Evolutionary conservation across 495 filamentous ascomycete species (phyloP), one percentile per base, ranked within the genome.

Genomic region (Podospora pseudocomata): DNA sequence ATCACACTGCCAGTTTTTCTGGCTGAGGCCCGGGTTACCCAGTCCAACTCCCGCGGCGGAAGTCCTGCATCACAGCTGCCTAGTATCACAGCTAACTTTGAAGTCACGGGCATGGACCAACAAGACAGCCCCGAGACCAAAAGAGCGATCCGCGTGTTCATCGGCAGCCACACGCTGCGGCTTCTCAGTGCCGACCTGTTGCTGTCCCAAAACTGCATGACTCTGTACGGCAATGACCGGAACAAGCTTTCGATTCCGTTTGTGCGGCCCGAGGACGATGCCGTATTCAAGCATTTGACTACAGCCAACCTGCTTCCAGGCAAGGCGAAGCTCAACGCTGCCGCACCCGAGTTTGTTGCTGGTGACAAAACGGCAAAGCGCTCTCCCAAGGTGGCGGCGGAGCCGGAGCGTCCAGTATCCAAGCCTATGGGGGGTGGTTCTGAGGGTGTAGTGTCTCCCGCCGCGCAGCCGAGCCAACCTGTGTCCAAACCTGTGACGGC

Each of bases 171-270:
- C 75, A 84, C 92, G 30, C 83, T 99, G 63, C 88, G 94, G 63
- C 84, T 91, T 32, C 91, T 96, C 76, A 94, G 90, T 73, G 94
- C 93, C 26, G 96, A 99, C 76, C 85, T 99, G 30, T 79, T 97
- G 13, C 93, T 99, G 74, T 97, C 95, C 0, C 90, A 93, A 67
- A 96, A 96, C 70, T 87, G 88, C 67, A 85, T 99, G 76, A 90
- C 91, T 0, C 83, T 98, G 58, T 92, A 93, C 69, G 92, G 94
- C 73, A 91, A 94, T 73, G 91, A 94, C 32, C 85, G 91, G 54
- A 91, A 91, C 76, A 96, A 95, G 70, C 80, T 99, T n/a, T 93
- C 90, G 20, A 88, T 99, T 23, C 95, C 94, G 28, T 89, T 99
- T 68, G 93, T 96, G 60, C 87, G 94, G 55, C 96, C 95, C n/a